These are phyloP conservation scores for Clathrus columnatus DNA, from an alignment of 768 basidiomycete species.

Conservation along the genomic window DNA sequence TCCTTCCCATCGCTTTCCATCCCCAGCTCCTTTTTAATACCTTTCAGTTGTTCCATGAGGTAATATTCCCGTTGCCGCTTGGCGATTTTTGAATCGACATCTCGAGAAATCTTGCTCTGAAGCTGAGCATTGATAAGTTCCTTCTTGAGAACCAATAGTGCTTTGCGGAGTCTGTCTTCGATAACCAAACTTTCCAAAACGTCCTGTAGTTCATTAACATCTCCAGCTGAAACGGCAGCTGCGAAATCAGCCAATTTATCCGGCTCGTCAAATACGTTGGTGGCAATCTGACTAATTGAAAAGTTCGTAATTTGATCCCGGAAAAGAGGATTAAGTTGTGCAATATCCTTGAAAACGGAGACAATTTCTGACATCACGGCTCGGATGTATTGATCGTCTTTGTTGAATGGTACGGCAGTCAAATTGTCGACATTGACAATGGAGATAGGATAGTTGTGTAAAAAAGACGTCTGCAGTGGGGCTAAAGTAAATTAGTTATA, in stretches of 20 bases:
- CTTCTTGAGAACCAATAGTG: slow-evolving; percentile 90
- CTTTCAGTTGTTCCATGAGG: slow-evolving; percentile 93
- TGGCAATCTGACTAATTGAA: slow-evolving; percentile 83
- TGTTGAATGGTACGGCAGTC: slow-evolving; percentile 70
- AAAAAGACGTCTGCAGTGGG: slow-evolving; percentile 75
- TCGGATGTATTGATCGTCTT: slow-evolving; percentile 90
- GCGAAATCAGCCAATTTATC: slow-evolving; percentile 97
- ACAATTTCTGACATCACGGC: slow-evolving; percentile 97
- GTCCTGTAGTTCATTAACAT: slow-evolving; percentile 85
- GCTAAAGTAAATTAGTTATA: slow-evolving; percentile 26
- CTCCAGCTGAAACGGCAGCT: slow-evolving; percentile 91
- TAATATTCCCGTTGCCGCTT: slow-evolving; percentile 93
- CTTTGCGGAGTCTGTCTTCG: slow-evolving; percentile 83
- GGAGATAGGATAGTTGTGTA: slow-evolving; percentile 73
- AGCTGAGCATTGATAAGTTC: slow-evolving; percentile 95
- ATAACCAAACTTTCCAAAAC: slow-evolving; percentile 82
- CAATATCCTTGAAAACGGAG: slow-evolving; percentile 97
- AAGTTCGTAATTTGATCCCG: slow-evolving; percentile 97
- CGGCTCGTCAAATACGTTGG: slow-evolving; percentile 94
- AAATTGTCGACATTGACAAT: slow-evolving; percentile 86
- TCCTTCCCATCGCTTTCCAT: slow-evolving; percentile 96
- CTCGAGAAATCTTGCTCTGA: slow-evolving; percentile 84
- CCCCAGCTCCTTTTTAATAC: slow-evolving; percentile 92
- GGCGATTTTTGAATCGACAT: slow-evolving; percentile 91
- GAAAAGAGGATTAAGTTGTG: slow-evolving; percentile 94